These are phyloP conservation scores for Pseudomassariella vexata DNA, from an alignment of 2,329 filamentous ascomycete genomes.

Conservation along the genomic window DNA sequence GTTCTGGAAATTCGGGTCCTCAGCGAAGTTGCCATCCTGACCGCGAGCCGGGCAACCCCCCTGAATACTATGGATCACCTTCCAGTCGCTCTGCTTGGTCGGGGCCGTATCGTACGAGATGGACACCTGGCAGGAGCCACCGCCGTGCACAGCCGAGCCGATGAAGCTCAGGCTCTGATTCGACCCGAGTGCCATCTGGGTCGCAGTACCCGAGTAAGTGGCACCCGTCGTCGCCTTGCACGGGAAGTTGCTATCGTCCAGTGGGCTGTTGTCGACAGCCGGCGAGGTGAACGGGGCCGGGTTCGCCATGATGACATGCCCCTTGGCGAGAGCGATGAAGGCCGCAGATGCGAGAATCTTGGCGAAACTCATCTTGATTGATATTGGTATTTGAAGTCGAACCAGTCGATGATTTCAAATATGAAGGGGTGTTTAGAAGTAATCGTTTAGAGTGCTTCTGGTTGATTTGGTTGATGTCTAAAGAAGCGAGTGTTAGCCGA, in stretches of 20 bases:
- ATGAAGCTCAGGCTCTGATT: constrained; percentile 57
- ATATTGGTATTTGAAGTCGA: no score
- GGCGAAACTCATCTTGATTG: constrained; percentile 45
- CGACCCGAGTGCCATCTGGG: constrained; percentile 60
- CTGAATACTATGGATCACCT: constrained; percentile 82
- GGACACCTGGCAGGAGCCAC: constrained; percentile 86
- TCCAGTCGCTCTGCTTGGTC: constrained; percentile 64
- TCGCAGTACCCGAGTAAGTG: constrained; percentile 34
- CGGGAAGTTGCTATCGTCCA: constrained; percentile 69
- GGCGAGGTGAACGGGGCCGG: constrained; percentile 57
- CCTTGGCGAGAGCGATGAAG: constrained; percentile 55
- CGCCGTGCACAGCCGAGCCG: constrained; percentile 76
- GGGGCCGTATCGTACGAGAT: constrained; percentile 73
- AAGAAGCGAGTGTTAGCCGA: constrained; percentile 4
- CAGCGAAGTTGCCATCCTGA: constrained; percentile 49
- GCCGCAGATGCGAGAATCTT: constrained; percentile 47
- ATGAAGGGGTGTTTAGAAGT: constrained; percentile 15
- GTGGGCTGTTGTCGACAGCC: constrained; percentile 53
- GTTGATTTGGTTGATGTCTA: constrained; percentile 7
- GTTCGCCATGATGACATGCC: constrained; percentile 69
- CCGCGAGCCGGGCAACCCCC: constrained; percentile 73
- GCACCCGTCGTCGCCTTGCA: constrained; percentile 63
- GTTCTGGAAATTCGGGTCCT: constrained; percentile 33
- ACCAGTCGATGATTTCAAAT: constrained; percentile 31
- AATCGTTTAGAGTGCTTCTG: constrained; percentile 11